Conservation (phyloP, 1,139 yeast genomes). For the Geotrichum candidum region DNA sequence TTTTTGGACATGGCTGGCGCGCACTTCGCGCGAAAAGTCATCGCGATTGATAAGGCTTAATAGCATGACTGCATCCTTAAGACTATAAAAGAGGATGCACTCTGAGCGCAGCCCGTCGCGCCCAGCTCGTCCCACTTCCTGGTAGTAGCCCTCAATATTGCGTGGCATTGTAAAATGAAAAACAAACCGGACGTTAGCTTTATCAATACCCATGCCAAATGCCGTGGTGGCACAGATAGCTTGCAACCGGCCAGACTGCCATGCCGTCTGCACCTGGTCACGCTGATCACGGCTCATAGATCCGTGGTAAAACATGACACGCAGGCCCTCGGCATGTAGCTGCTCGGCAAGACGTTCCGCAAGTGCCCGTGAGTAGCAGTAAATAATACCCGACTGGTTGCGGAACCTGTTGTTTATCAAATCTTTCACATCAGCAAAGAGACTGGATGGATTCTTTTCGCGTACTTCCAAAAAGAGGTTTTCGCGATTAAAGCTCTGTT, state of each 20-base stretch:
- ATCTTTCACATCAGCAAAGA: conserved; percentile 49
- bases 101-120: conserved; percentile 81
- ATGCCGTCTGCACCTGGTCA: conserved; percentile 57
- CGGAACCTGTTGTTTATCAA: conserved; percentile 48
- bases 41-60: conserved; percentile 68
- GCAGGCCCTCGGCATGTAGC: conserved; percentile 54
- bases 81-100: conserved; percentile 75
- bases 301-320: conserved; percentile 81
- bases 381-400: conserved; percentile 77
- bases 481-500: conserved; percentile 78
- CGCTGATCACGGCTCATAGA: conserved; percentile 83
- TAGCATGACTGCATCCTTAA: conserved; percentile 54
- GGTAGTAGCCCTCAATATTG: conserved; percentile 91
- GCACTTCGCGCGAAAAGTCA: conserved; percentile 53
- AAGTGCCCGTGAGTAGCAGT: conserved; percentile 83
- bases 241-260: conserved; percentile 72
- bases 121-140: conserved; percentile 99
- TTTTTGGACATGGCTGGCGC: conserved; percentile 72
- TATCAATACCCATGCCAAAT: conserved; percentile 98
- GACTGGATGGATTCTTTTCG: conserved; percentile 52
- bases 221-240: conserved; percentile 96
- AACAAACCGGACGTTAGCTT: conserved; percentile 89
- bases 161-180: conserved; percentile 86
- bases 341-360: conserved; percentile 77
- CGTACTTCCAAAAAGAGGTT: conserved; percentile 76